Evolutionary conservation across 179 eudicot species (phyloP), one percentile per base, ranked within the genome.

Genomic region (Actinidia polygama): DNA sequence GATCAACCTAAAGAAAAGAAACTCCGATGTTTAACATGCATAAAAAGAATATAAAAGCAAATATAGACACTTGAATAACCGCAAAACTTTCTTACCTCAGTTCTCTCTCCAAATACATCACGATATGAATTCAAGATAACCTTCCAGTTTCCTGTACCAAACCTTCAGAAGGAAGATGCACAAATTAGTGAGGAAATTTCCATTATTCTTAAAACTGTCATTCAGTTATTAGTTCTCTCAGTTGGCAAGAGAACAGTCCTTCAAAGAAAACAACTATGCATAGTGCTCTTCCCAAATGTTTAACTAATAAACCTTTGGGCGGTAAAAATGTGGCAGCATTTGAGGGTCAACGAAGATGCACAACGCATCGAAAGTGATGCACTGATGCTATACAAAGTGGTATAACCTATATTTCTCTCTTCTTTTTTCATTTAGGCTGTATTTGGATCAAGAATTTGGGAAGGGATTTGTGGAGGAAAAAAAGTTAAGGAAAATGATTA

Each of bases 71-170:
- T n/a, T 5, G 36, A 46, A 4, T 6, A 47, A 66, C 18, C 36
- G 5, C 2, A 75, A 3, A 77, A 54, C 18, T 36, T 18, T 55
- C 61, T 72, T 77, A 88, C 89, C 67, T 87, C 93, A 2, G 96
- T 90, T 89, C 98, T 89, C 10, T 83, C 93, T 70, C 81, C 82
- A 83, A 94, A 91, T 64, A 81, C 55, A 40, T 88, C 88, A 4
- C 73, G 75, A 72, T 88, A 85, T 0, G 67, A n/a, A 30, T 24
- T 70, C 79, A 85, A 64, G 69, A 94, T 95, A 23, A 58, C 10
- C 90, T 86, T 89, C 98, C 98, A 95, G 75, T 83, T 85, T 79
- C 94, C 96, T 66, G 0, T 84, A 70, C 96, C 96, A 83, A 81
- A 87, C 87, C 91, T 88, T 61, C 82, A 81, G 7, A 83, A 85